phyloP scores from a whole-genome alignment of 805 yeast species.

The Clavispora vitiphila region DNA sequence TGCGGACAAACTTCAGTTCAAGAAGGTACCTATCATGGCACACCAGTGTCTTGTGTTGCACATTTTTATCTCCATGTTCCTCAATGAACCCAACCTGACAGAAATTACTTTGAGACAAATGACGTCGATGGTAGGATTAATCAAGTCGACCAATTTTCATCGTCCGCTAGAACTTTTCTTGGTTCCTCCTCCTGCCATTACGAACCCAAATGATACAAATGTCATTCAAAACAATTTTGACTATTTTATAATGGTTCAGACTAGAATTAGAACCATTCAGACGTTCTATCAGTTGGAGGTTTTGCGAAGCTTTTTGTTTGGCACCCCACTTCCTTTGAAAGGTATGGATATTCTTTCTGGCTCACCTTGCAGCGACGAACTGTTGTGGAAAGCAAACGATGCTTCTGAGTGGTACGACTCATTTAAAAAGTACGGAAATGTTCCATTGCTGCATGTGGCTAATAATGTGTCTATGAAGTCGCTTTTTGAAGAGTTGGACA shows the following conservation, averaged over 20 bases:
- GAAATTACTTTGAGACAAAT: slow-evolving; percentile 49
- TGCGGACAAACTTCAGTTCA: slow-evolving; percentile 41
- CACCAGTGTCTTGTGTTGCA: slow-evolving; percentile 54
- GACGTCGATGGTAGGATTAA: slow-evolving; percentile 49
- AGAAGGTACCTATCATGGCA: slow-evolving; percentile 52
- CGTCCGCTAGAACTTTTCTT: slow-evolving; percentile 38
- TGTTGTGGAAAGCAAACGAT: slow-evolving; percentile 52
- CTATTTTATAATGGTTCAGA: slow-evolving; percentile 51
- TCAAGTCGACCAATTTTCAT: slow-evolving; percentile 48
- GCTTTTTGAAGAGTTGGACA: slow-evolving; percentile 35
- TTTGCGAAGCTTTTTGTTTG: slow-evolving; percentile 42
- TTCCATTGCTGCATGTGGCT: slow-evolving; percentile 45
- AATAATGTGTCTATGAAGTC: slow-evolving; percentile 48
- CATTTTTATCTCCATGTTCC: slow-evolving; percentile 52
- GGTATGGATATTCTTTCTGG: slow-evolving; percentile 53
- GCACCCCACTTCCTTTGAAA: slow-evolving; percentile 34
- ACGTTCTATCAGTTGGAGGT: slow-evolving; percentile 47
- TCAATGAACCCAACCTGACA: slow-evolving; percentile 48
- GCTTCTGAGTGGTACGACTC: slow-evolving; percentile 47
- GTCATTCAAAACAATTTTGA: slow-evolving; percentile 40
- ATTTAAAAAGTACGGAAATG: slow-evolving; percentile 5
- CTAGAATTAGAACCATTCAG: slow-evolving; percentile 51
- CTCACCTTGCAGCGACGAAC: slow-evolving; percentile 55
- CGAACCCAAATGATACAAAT: slow-evolving; percentile 18
- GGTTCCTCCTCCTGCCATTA: slow-evolving; percentile 17